Evolutionary conservation across 2,329 filamentous ascomycete species (phyloP).

Genomic region (Aspergillus bombycis): DNA sequence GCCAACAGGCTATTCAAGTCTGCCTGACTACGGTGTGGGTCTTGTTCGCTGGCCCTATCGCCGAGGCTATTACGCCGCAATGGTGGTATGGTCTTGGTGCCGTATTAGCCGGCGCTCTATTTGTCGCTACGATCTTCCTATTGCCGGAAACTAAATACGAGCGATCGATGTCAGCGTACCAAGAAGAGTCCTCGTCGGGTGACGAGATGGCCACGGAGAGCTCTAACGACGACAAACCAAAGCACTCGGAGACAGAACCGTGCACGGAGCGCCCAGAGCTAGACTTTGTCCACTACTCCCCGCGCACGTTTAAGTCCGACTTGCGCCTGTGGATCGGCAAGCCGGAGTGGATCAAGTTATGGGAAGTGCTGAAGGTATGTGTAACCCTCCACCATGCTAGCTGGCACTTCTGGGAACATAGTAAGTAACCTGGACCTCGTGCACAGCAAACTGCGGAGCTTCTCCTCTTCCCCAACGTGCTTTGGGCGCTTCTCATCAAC

Average conservation of each 20-base stretch:
- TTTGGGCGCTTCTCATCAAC: conserved; percentile 47
- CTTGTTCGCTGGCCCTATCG: conserved; percentile 48
- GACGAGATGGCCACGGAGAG: conserved; percentile 13
- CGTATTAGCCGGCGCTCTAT: conserved; percentile 36
- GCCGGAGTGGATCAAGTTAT: conserved; percentile 41
- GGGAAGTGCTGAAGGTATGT: conserved; percentile 25
- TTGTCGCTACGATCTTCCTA: conserved; percentile 43
- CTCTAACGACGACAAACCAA: conserved; percentile 8
- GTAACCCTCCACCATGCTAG: neutral
- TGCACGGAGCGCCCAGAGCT: conserved; percentile 29
- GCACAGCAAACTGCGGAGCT: conserved; percentile 35
- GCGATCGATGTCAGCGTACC: conserved; percentile 41
- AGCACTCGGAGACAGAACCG: neutral
- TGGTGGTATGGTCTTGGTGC: conserved; percentile 51
- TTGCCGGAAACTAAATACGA: conserved; percentile 50
- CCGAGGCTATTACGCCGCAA: conserved; percentile 43
- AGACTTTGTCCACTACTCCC: conserved; percentile 40
- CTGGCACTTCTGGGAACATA: accelerated
- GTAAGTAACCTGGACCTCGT: neutral
- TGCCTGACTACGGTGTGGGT: conserved; percentile 42
- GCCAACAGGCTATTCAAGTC: conserved; percentile 47
- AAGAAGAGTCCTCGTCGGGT: conserved; percentile 29
- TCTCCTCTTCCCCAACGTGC: conserved; percentile 46
- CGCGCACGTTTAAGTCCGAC: conserved; percentile 41
- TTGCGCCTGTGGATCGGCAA: conserved; percentile 46